A percentile compares a stretch with the other conserved stretches of the same genome.
phyloP scores from a whole-genome alignment of 2,329 filamentous ascomycete species.

The Ascochyta koolunga region DNA sequence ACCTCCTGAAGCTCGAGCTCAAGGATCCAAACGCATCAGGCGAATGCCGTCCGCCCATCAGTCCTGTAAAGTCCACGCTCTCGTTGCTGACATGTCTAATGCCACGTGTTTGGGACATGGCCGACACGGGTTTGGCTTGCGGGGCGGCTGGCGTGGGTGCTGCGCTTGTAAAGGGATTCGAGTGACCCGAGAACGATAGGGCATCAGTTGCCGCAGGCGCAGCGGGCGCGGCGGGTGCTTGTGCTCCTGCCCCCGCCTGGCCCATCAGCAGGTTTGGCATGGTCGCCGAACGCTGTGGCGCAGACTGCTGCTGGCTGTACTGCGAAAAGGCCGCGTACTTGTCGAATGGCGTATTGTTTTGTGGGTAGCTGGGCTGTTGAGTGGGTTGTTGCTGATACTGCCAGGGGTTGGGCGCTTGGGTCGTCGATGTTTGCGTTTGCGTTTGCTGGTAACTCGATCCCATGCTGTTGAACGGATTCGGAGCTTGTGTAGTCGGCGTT shows the following conservation, averaged over 20 bases:
- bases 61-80: slow-evolving; percentile 68
- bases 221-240: slow-evolving; percentile 33
- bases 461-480: slow-evolving; percentile 36
- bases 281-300: slow-evolving; percentile 18
- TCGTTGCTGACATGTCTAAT: slow-evolving; percentile 67
- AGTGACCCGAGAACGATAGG: slow-evolving; percentile 28
- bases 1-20: slow-evolving; percentile 60
- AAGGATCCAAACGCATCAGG: slow-evolving; percentile 81
- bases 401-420: slow-evolving; percentile 32
- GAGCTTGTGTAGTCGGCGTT: slow-evolving; percentile 20
- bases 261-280: slow-evolving; percentile 17
- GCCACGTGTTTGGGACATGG: slow-evolving; percentile 27
- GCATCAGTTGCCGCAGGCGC: slow-evolving; percentile 34
- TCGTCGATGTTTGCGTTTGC: slow-evolving; percentile 13
- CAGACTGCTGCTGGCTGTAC: slow-evolving; percentile 13
- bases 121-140: slow-evolving; percentile 64
- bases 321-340: slow-evolving; percentile 15
- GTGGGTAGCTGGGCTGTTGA: slow-evolving; percentile 28
- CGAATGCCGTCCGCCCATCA: slow-evolving; percentile 72
- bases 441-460: slow-evolving; percentile 24
- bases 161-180: slow-evolving; percentile 54
- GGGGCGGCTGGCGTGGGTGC: slow-evolving; percentile 42
- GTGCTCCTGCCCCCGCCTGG: slow-evolving; percentile 20
- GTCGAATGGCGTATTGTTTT: slow-evolving; percentile 13
- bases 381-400: slow-evolving; percentile 28